Evolutionary conservation across 306 rosid genomes (phyloP).

Genomic region (Leucaena leucocephala): DNA sequence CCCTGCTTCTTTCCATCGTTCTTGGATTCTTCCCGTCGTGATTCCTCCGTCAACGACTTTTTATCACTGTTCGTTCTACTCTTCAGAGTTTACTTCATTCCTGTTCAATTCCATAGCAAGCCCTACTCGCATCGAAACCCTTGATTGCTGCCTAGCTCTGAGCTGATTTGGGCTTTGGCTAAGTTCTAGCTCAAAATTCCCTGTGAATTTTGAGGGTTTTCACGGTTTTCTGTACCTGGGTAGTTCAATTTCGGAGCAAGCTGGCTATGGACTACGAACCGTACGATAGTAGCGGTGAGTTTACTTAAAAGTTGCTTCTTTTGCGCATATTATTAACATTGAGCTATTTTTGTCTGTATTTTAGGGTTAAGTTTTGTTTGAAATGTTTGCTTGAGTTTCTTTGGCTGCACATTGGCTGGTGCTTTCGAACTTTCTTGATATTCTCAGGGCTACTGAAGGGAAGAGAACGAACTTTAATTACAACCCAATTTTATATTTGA

Average conservation of each 20-base stretch:
- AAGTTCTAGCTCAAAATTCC: not conserved
- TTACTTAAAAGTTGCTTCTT: conserved; percentile 25
- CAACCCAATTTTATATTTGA: conserved; percentile 21
- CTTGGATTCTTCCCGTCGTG: not conserved
- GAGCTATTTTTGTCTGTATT: conserved; percentile 18
- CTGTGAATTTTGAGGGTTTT: conserved; percentile 8
- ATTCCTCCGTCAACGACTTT: not conserved
- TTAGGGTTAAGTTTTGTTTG: conserved; percentile 40
- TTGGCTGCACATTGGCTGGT: not conserved
- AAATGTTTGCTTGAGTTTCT: not conserved
- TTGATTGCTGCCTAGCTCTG: not conserved
- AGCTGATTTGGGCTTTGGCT: conserved; percentile 14
- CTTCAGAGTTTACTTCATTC: not conserved
- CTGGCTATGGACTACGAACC: conserved; percentile 97
- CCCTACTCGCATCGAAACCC: conserved; percentile 1
- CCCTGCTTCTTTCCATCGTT: not conserved
- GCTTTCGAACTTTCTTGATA: not conserved
- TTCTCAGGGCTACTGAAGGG: conserved; percentile 23
- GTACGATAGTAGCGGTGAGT: conserved; percentile 91
- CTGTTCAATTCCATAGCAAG: not conserved
- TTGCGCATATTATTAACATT: conserved; percentile 23
- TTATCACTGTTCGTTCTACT: not conserved
- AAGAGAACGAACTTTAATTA: conserved; percentile 22
- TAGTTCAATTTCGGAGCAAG: conserved; percentile 31
- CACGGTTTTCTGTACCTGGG: not conserved